Base-by-base conservation (phyloP, 768 basidiomycete species). In the Plicaturopsis crispa region DNA sequence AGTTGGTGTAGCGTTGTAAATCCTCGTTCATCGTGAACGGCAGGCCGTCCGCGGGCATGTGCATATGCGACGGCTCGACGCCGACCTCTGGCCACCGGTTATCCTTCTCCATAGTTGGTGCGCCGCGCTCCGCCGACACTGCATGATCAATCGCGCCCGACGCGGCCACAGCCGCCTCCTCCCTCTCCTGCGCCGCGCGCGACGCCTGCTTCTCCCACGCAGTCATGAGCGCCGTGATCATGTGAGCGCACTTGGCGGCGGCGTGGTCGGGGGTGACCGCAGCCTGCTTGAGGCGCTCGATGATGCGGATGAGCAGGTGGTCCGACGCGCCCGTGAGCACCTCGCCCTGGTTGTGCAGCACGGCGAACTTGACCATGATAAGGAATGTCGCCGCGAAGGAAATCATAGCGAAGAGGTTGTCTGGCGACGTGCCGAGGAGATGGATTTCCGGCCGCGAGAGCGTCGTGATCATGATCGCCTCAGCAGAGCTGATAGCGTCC, bases 321-420 rank as follows among this genome's bases (percentile, higher is more conserved):
- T 67, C 65, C 34, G 57, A 62, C n/a, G 60, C 58, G 5, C 63
- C 65, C 0, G 58, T 54, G 24, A 69, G 48, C 12, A 58, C 59
- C 26, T 55, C 50, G 6, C 56, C 54, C 0, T 47, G 44, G 18
- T 59, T 51, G 40, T 70, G 62, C 18, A 57, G 42, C 18, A 67
- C 52, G 33, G 51, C 59, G 49, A 69, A 67, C 47, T 70, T 72
- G 30, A 60, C 57, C 8, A 65, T 52, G 35, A 71, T 58, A 35
- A 72, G 42, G 34, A 59, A 69, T 2, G 66, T 56, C 4, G 69
- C 63, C 30, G 70, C 64, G 36, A 70, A 66, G 0, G 60, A 52
- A 32, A 70, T 54, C 59, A 72, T 60, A 21, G 51, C 51, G 41
- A 63, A 70, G 19, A 70, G 36, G 28, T 49, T 51, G 48, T 70